These are phyloP conservation scores for Calonectria naviculata DNA, from an alignment of 2,329 filamentous ascomycete genomes.

Conservation along the genomic window DNA sequence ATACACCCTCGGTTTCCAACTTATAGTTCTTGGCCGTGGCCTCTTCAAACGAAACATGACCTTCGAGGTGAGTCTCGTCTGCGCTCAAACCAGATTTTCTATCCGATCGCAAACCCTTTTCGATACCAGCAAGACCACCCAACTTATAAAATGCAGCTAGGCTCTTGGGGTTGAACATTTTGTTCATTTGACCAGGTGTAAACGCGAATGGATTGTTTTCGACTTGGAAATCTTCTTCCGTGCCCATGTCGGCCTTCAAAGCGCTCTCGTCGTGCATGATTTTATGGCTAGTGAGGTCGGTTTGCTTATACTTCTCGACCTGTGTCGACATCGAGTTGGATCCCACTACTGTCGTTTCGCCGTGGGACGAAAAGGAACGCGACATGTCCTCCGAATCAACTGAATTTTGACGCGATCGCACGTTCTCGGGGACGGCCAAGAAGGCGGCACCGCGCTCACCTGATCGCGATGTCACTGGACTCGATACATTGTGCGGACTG, in stretches of 20 bases:
- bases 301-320: slow-evolving; percentile 51
- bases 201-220: slow-evolving; percentile 88
- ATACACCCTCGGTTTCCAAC: slow-evolving; percentile 44
- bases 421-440: slow-evolving; percentile 72
- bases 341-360: slow-evolving; percentile 68
- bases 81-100: slow-evolving; percentile 78
- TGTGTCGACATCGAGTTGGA: slow-evolving; percentile 53
- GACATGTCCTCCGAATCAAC: slow-evolving; percentile 74
- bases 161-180: slow-evolving; percentile 91
- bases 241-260: slow-evolving; percentile 79
- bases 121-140: slow-evolving; percentile 81
- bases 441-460: slow-evolving; percentile 64
- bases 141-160: slow-evolving; percentile 83
- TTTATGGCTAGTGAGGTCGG: slow-evolving; percentile 58
- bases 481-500: slow-evolving; percentile 79
- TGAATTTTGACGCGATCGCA: slow-evolving; percentile 73
- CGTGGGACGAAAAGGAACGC: slow-evolving; percentile 69
- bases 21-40: slow-evolving; percentile 60
- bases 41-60: slow-evolving; percentile 78
- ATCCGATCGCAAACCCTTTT: slow-evolving; percentile 81
- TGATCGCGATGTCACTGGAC: slow-evolving; percentile 59
- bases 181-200: slow-evolving; percentile 83
- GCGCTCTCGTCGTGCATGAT: slow-evolving; percentile 76
- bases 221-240: slow-evolving; percentile 80
- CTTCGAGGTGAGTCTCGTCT: slow-evolving; percentile 77